phyloP scores from a whole-genome alignment of 2,329 filamentous ascomycete genomes.

The Gremmenia infestans region DNA sequence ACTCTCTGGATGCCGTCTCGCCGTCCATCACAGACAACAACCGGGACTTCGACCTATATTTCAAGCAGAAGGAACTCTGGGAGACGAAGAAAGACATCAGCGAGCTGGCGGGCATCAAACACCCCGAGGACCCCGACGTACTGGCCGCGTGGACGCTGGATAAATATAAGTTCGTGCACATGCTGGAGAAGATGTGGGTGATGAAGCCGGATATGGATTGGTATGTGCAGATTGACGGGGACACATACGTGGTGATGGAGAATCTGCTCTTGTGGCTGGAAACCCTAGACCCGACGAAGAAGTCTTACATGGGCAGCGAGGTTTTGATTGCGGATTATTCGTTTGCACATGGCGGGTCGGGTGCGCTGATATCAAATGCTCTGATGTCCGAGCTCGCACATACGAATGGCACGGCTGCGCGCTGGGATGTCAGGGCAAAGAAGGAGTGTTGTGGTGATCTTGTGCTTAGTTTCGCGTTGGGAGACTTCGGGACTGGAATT shows the following conservation, averaged over 20 bases:
- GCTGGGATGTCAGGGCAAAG: constrained; percentile 40
- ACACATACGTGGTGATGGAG: constrained; percentile 52
- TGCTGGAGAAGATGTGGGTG: constrained; percentile 50
- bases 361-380: constrained; percentile 48
- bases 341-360: constrained; percentile 54
- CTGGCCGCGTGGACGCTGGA: constrained; percentile 49
- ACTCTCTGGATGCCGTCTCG: constrained; percentile 42
- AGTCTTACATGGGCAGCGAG: constrained; percentile 47
- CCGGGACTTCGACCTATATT: constrained; percentile 44
- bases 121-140: constrained; percentile 25
- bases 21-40: constrained; percentile 39
- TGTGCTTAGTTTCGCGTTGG: constrained; percentile 42
- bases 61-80: constrained; percentile 39
- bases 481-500: constrained; percentile 40
- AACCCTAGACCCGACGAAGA: constrained; percentile 27
- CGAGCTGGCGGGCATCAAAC: neutral
- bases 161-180: constrained; percentile 59
- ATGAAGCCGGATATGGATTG: constrained; percentile 49
- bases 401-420: constrained; percentile 40
- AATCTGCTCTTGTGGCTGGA: constrained; percentile 36
- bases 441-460: constrained; percentile 49
- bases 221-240: constrained; percentile 55
- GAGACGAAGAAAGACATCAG: constrained; percentile 41
- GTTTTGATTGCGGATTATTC: constrained; percentile 37
- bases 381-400: constrained; percentile 47